Conservation (phyloP, 306 rosid genomes). For the Quercus glauca region DNA sequence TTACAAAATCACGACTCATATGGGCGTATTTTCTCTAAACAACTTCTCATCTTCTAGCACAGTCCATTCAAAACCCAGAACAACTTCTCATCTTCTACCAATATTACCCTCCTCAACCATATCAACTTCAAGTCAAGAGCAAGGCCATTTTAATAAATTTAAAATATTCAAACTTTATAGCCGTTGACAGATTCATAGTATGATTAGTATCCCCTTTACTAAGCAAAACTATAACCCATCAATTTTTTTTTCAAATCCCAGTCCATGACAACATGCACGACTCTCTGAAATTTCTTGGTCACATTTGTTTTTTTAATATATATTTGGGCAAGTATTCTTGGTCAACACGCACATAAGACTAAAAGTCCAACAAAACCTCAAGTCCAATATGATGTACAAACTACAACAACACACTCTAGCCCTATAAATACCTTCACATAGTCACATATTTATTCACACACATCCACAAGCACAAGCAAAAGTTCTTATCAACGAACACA, state of each 20-base stretch:
- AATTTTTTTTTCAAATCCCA: neutral
- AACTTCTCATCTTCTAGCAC: too few species aligned
- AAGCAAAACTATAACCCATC: neutral
- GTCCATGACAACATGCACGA: neutral
- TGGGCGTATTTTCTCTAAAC: too few species aligned
- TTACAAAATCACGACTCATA: too few species aligned
- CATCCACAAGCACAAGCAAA: neutral
- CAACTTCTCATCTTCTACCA: neutral
- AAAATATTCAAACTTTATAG: neutral
- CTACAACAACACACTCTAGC: neutral
- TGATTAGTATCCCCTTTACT: neutral
- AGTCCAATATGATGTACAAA: too few species aligned
- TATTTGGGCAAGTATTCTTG: too few species aligned
- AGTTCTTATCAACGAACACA: neutral
- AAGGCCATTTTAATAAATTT: neutral
- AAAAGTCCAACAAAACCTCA: neutral
- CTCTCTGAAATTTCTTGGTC: constrained; percentile 18
- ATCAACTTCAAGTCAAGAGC: neutral
- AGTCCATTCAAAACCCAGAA: too few species aligned
- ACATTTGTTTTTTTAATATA: neutral
- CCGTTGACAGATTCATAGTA: constrained; percentile 6
- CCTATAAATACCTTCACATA: constrained; percentile 11
- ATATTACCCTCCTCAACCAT: too few species aligned
- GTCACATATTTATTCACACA: neutral
- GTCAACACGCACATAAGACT: constrained; percentile 10